Percentiles rank a stretch among this genome's conserved stretches.
Evolutionary conservation across 305 asterid genomes (phyloP).

Genomic region (Fraxinus sp.): DNA sequence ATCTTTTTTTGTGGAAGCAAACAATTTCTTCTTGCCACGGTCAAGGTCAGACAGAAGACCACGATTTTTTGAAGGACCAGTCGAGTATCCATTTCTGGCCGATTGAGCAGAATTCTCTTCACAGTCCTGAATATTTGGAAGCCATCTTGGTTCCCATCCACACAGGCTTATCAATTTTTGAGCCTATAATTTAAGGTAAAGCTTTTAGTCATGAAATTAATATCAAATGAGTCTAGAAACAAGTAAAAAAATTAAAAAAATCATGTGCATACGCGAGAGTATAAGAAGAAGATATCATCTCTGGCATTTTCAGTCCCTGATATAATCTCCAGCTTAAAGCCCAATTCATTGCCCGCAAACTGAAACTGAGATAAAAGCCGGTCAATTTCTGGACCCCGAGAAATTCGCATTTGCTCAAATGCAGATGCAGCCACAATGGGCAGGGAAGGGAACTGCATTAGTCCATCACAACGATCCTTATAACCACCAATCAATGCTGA

Average conservation of each 20-base stretch:
- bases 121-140: conserved; percentile 95
- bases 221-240: conserved; percentile 9
- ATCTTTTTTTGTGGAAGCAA: conserved; percentile 62
- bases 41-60: conserved; percentile 72
- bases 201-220: conserved; percentile 8
- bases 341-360: conserved; percentile 67
- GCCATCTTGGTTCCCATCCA: conserved; percentile 99
- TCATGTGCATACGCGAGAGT: conserved; percentile 62
- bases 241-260: conserved; percentile 16
- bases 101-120: conserved; percentile 99
- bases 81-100: conserved; percentile 81
- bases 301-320: conserved; percentile 58
- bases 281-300: conserved; percentile 66
- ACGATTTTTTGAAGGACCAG: conserved; percentile 61
- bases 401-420: conserved; percentile 67
- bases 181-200: conserved; percentile 54
- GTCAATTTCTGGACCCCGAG: conserved; percentile 83
- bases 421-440: conserved; percentile 80
- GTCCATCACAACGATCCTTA: conserved; percentile 95
- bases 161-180: conserved; percentile 94
- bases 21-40: conserved; percentile 78
- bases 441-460: conserved; percentile 88
- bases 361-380: conserved; percentile 73
- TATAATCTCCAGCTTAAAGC: conserved; percentile 57
- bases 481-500: conserved; percentile 96